Evolutionary conservation across 495 filamentous ascomycete genomes (phyloP).

Genomic region (Penicillium canescens): DNA sequence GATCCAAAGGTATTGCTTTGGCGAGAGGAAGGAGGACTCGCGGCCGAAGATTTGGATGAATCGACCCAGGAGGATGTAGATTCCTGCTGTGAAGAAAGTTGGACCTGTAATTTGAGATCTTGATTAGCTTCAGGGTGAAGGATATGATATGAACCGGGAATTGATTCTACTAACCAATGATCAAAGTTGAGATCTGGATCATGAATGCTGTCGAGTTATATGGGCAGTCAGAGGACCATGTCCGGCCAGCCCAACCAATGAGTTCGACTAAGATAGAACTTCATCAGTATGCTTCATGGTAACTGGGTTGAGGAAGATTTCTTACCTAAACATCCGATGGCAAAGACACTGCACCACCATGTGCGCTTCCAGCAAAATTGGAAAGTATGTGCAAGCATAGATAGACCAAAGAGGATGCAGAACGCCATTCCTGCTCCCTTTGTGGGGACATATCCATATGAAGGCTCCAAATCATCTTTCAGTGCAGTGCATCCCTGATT

Average conservation of each 20-base stretch:
- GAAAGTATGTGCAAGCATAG: constrained; percentile 45
- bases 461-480: constrained; percentile 18
- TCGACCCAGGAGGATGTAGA: constrained; percentile 58
- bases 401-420: constrained; percentile 50
- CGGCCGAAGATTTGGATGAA: constrained; percentile 53
- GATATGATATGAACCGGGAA: background rate
- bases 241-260: constrained; percentile 56
- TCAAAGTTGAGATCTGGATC: constrained; percentile 61
- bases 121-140: background rate
- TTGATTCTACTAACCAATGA: constrained; percentile 43
- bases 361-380: constrained; percentile 45
- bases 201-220: constrained; percentile 39
- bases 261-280: constrained; percentile 39
- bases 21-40: constrained; percentile 43
- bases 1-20: constrained; percentile 51
- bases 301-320: background rate
- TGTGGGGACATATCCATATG: constrained; percentile 56
- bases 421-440: constrained; percentile 54
- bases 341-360: constrained; percentile 52
- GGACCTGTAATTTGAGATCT: constrained; percentile 33
- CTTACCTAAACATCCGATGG: constrained; percentile 44
- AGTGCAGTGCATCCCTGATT: constrained; percentile 22
- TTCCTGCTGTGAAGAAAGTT: constrained; percentile 58
- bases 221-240: constrained; percentile 52
- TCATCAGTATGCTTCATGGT: background rate